A percentile compares a stretch with the other conserved stretches of the same genome.
Evolutionary conservation across 371 early-diverging fungal genomes (phyloP).

Genomic region (Mortierella polycephala): DNA sequence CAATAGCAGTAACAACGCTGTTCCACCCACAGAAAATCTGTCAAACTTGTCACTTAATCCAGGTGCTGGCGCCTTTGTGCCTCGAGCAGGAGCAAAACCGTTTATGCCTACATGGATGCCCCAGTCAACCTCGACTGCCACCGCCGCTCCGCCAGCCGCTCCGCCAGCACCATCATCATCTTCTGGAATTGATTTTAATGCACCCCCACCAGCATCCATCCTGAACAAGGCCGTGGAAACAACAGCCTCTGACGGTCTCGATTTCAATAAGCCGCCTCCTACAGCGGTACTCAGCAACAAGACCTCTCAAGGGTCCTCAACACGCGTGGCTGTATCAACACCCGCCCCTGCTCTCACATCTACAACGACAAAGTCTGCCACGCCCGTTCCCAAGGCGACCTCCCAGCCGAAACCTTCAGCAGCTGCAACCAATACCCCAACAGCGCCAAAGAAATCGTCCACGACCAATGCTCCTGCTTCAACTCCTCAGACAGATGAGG

Average conservation of each 20-base stretch:
- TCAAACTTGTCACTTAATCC: conserved; percentile 61
- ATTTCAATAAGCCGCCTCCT: too few relatives aligned
- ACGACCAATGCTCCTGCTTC: conserved; percentile 6
- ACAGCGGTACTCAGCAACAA: too few relatives aligned
- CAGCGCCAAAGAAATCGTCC: neutral
- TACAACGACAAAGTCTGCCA: conserved; percentile 24
- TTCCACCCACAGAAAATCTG: conserved; percentile 19
- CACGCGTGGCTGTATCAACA: neutral
- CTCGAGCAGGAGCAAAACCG: conserved; percentile 54
- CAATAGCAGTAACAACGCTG: neutral
- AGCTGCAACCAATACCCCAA: conserved; percentile 19
- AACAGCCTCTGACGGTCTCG: conserved; percentile 23
- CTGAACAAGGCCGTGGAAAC: conserved; percentile 11
- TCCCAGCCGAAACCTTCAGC: neutral
- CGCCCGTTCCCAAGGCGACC: conserved; percentile 2
- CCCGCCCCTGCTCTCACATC: conserved; percentile 13
- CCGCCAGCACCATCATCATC: neutral
- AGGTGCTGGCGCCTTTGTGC: conserved; percentile 64
- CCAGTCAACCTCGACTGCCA: conserved; percentile 3
- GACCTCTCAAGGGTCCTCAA: too few relatives aligned
- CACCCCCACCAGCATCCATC: conserved; percentile 16
- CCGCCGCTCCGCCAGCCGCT: conserved; percentile 8
- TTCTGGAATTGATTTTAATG: conserved; percentile 14
- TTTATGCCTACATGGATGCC: conserved; percentile 58
- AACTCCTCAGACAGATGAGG: conserved; percentile 21